A percentile compares a stretch with the other conserved stretches of the same genome.
These are phyloP conservation scores for Metschnikowia drakensbergensis DNA, from an alignment of 805 yeast genomes.

Conservation along the genomic window DNA sequence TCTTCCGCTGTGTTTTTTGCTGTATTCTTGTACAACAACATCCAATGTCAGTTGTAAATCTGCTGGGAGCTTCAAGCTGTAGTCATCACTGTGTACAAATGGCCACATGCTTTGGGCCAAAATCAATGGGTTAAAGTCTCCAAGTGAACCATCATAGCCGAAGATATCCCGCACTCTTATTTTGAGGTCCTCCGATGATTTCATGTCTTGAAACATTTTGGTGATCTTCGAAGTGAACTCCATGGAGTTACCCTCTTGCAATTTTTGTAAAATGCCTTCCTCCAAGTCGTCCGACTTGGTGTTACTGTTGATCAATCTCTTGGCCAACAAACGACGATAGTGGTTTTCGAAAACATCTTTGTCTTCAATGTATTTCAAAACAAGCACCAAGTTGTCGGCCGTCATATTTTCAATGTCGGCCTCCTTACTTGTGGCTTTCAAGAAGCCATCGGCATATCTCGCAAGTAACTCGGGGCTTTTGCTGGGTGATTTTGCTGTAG, in stretches of 20 bases:
- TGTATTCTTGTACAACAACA: slow-evolving; percentile 65
- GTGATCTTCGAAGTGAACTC: slow-evolving; percentile 93
- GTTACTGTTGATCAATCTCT: slow-evolving; percentile 81
- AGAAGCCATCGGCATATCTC: slow-evolving; percentile 76
- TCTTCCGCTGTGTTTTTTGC: slow-evolving; percentile 77
- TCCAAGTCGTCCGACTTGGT: slow-evolving; percentile 84
- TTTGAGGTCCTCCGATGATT: slow-evolving; percentile 75
- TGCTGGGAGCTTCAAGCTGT: slow-evolving; percentile 55
- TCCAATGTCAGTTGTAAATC: slow-evolving; percentile 63
- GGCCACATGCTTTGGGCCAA: slow-evolving; percentile 93
- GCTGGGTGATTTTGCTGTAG: slow-evolving; percentile 56
- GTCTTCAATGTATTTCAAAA: slow-evolving; percentile 85
- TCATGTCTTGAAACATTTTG: slow-evolving; percentile 93
- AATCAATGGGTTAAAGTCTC: slow-evolving; percentile 66
- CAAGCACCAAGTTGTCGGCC: slow-evolving; percentile 78
- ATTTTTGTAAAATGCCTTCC: slow-evolving; percentile 74
- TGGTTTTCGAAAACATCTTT: slow-evolving; percentile 93
- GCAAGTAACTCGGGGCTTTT: slow-evolving; percentile 91
- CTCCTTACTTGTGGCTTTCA: slow-evolving; percentile 71
- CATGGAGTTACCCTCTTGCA: slow-evolving; percentile 84
- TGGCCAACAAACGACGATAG: slow-evolving; percentile 85
- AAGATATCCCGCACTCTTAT: slow-evolving; percentile 47
- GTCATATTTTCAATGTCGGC: slow-evolving; percentile 70
- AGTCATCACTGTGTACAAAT: slow-evolving; percentile 42
- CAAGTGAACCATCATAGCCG: slow-evolving; percentile 21